A percentile compares a stretch with the other conserved stretches of the same genome.
These are phyloP conservation scores for Fusarium armeniacum DNA, from an alignment of 2,329 filamentous ascomycete genomes.

Conservation along the genomic window DNA sequence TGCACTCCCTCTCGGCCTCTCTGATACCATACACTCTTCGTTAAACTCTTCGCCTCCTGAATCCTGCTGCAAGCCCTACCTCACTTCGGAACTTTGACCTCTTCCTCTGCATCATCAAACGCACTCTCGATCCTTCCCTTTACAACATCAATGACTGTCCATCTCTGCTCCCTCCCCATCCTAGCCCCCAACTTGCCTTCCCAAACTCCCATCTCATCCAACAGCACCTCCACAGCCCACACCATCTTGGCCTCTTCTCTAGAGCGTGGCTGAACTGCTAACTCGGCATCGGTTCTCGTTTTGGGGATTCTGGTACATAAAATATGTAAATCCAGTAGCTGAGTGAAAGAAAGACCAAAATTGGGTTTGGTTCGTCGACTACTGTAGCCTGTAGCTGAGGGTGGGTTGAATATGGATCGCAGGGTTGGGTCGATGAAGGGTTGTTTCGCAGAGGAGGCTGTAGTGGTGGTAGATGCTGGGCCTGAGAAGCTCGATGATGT, in stretches of 20 bases:
- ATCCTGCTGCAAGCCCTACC: conserved; percentile 22
- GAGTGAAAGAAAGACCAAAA: conserved; percentile 68
- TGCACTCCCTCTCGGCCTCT: neutral
- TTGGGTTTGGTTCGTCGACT: conserved; percentile 60
- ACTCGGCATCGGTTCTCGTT: conserved; percentile 58
- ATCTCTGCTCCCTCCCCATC: conserved; percentile 65
- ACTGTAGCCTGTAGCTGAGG: conserved; percentile 41
- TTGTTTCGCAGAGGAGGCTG: conserved; percentile 23
- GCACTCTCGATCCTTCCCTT: conserved; percentile 58
- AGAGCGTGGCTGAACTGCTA: conserved; percentile 10
- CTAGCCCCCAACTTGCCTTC: conserved; percentile 51
- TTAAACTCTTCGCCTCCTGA: conserved; percentile 27
- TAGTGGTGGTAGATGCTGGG: neutral
- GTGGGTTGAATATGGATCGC: conserved; percentile 64
- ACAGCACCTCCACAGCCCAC: conserved; percentile 66
- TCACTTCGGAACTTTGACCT: conserved; percentile 6
- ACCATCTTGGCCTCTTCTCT: conserved; percentile 46
- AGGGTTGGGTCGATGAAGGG: conserved; percentile 59
- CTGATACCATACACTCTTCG: neutral
- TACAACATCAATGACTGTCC: conserved; percentile 63
- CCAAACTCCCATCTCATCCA: conserved; percentile 66
- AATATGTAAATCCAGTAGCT: conserved; percentile 69
- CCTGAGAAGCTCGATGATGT: conserved; percentile 51
- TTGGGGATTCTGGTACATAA: conserved; percentile 63
- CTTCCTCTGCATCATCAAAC: conserved; percentile 46